A percentile compares a stretch with the other conserved stretches of the same genome.
Evolutionary conservation across 257 asterid genomes (phyloP).

Genomic region (Vinca minor): DNA sequence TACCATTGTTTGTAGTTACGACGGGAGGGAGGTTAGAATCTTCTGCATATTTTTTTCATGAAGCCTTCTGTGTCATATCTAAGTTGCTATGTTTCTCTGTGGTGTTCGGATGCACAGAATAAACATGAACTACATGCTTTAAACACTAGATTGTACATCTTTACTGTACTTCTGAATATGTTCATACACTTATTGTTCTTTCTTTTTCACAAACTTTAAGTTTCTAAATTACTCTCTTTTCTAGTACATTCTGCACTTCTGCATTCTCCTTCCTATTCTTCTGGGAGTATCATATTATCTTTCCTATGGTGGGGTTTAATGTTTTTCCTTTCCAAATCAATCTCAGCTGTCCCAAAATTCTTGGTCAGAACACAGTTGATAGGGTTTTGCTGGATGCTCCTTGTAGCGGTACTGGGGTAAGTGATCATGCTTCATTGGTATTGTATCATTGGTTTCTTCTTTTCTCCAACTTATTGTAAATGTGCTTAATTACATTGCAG

Average conservation of each 20-base stretch:
- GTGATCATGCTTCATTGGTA: slow-evolving; percentile 16
- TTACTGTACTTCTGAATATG: no score
- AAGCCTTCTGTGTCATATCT: not conserved
- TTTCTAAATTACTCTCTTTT: not conserved
- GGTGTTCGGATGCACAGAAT: not conserved
- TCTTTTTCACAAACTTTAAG: not conserved
- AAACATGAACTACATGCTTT: not conserved
- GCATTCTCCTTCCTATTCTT: not conserved
- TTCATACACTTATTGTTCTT: no score
- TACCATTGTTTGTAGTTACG: slow-evolving; percentile 75
- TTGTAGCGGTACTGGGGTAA: slow-evolving; percentile 98
- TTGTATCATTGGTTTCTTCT: slow-evolving; percentile 8
- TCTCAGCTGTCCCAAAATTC: slow-evolving; percentile 74
- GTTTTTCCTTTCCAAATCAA: slow-evolving; percentile 6
- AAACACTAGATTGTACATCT: no score
- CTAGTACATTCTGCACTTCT: not conserved
- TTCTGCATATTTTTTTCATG: slow-evolving; percentile 4
- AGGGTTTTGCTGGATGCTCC: slow-evolving; percentile 96
- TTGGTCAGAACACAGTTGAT: slow-evolving; percentile 70
- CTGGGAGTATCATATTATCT: not conserved
- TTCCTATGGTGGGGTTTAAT: not conserved
- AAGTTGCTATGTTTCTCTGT: not conserved
- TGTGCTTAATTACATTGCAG: slow-evolving; percentile 33
- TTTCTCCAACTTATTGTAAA: not conserved
- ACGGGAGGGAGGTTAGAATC: slow-evolving; percentile 78